A percentile compares a stretch with the other conserved stretches of the same genome.
Conservation (phyloP, 768 basidiomycete genomes). For the Jaapia argillacea region DNA sequence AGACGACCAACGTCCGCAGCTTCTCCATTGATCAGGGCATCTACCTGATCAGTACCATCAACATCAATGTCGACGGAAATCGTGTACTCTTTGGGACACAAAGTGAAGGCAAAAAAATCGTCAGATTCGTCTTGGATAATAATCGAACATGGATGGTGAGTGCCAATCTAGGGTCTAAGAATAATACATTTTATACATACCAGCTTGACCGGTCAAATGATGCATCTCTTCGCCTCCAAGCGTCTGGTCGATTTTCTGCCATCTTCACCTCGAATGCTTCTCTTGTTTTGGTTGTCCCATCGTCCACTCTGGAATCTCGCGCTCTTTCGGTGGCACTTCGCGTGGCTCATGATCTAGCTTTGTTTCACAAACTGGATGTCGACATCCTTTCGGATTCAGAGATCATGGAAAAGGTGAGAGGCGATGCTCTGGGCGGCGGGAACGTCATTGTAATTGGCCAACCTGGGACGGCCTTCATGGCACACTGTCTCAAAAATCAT, state of each 20-base stretch:
- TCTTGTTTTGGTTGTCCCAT: conserved; percentile 46
- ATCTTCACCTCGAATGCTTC: conserved; percentile 48
- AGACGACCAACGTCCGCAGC: conserved; percentile 16
- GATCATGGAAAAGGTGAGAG: conserved; percentile 14
- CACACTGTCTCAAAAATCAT: not conserved
- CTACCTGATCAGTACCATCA: too few species aligned
- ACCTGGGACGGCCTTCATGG: conserved; percentile 14
- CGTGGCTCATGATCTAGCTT: conserved; percentile 54
- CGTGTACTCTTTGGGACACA: too few species aligned
- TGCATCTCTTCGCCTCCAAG: too few species aligned
- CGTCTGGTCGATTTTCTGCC: conserved; percentile 52
- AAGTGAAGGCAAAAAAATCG: too few species aligned
- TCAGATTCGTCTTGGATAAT: not conserved
- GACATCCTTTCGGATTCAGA: conserved; percentile 41
- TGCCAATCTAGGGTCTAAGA: not conserved
- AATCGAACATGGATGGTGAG: not conserved
- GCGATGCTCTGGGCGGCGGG: conserved; percentile 21
- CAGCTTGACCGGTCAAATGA: not conserved
- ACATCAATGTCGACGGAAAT: too few species aligned
- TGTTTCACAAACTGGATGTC: conserved; percentile 63
- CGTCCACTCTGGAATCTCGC: conserved; percentile 15
- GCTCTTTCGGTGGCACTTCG: conserved; percentile 49
- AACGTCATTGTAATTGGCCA: conserved; percentile 55
- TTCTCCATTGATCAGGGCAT: conserved; percentile 11
- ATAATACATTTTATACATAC: not conserved